phyloP scores from a whole-genome alignment of 805 yeast genomes.

The Myxozyma neotropica region DNA sequence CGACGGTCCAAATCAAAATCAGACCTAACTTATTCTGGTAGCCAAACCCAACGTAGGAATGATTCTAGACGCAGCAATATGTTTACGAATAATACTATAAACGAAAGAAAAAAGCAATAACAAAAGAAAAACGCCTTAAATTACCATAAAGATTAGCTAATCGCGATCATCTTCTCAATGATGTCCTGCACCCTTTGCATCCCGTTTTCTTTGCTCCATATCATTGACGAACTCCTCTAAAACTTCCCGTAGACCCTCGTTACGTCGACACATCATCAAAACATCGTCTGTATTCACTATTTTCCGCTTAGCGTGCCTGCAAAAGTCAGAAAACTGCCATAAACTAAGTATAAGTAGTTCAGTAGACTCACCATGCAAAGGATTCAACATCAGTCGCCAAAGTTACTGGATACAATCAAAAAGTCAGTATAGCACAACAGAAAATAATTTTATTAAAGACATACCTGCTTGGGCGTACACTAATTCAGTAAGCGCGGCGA shows the following conservation, averaged over 20 bases:
- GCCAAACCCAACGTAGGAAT: not conserved
- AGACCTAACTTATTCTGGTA: no score
- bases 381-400: conserved; percentile 40
- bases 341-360: not conserved
- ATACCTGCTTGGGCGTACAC: conserved; percentile 40
- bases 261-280: conserved; percentile 40
- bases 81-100: no score
- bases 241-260: conserved; percentile 37
- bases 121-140: not conserved
- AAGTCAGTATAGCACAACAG: not conserved
- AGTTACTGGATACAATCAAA: conserved; percentile 23
- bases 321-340: not conserved
- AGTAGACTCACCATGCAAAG: conserved; percentile 38
- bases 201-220: conserved; percentile 11
- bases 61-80: not conserved
- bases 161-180: no score
- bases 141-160: not conserved
- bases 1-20: no score
- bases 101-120: no score
- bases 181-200: conserved; percentile 5
- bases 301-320: conserved; percentile 41
- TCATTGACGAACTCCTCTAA: conserved; percentile 33
- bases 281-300: conserved; percentile 39
- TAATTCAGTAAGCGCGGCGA: conserved; percentile 41
- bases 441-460: no score